Base-by-base conservation (phyloP, 208 protist genomes). In the Trypanosoma avium region DNA sequence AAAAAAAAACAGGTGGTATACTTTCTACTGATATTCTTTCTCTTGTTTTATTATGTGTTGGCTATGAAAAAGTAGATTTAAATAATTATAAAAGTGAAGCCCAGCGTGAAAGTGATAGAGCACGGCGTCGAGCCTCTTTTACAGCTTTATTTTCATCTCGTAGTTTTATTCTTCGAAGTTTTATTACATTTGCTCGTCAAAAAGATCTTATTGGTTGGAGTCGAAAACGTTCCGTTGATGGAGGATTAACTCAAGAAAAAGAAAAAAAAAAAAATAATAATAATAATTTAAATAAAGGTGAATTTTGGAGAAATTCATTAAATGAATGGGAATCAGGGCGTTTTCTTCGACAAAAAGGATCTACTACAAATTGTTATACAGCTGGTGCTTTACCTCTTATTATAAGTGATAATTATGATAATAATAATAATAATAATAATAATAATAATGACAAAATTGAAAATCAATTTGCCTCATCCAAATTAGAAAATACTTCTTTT, bases 11-110 rank as follows among this genome's bases (percentile, higher is more conserved):
- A 22, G 63, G 68, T 40, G 61, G 64, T 2, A 54, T 49, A 24
- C 73, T 73, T 50, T 82, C 88, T 8, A 94, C 84, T 24, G 90
- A 95, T 59, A 73, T 95, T 15, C 79, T 95, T 48, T 90, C 86
- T 0, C 67, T 93, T 30, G 27, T 95, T 19, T 54, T 95, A 38
- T 76, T 85, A 49, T 93, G 90, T 40, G 64, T 92, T 38, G 84
- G 82, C 15, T 91, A 89, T 65, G 67, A 82, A 30, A 61, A 32
- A 27, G 54, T 56, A 6, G 62, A 33, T 7, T 45, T 12, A 15
- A 22, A 33, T 49, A 45, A n/a, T 29, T 13, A 21, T 32, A 32
- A 32, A 30, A 38, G 45, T 10, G 19, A 45, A 35, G 38, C 22
- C 13, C n/a, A 17, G 13, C 19, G 35, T 0, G 36, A 15, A 17